These are phyloP conservation scores for Tieghemiomyces parasiticus DNA, from an alignment of 192 early-diverging fungal species.

Conservation along the genomic window DNA sequence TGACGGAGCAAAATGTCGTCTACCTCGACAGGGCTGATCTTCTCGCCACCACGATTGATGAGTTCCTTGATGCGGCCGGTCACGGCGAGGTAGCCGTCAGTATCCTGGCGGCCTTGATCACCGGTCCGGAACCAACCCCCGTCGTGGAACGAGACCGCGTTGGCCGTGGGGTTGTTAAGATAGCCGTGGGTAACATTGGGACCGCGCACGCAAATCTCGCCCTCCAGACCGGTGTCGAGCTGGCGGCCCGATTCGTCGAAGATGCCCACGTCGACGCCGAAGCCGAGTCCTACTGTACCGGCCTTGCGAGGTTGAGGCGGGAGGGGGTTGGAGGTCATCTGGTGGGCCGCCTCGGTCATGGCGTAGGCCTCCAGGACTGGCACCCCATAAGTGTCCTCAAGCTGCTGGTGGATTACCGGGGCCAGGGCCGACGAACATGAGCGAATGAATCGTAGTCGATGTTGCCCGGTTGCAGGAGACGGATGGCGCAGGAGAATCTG, in stretches of 20 bases:
- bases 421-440: conserved; percentile 65
- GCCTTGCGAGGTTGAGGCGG: conserved; percentile 52
- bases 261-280: conserved; percentile 59
- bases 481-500: conserved; percentile 55
- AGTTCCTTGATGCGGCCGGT: conserved; percentile 82
- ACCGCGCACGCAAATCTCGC: conserved; percentile 78
- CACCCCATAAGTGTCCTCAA: conserved; percentile 46
- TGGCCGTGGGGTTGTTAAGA: conserved; percentile 53
- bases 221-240: conserved; percentile 20
- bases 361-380: conserved; percentile 75
- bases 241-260: conserved; percentile 36
- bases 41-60: conserved; percentile 84
- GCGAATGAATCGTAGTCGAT: conserved; percentile 54
- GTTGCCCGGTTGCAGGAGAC: conserved; percentile 15
- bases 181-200: conserved; percentile 67
- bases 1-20: conserved; percentile 54
- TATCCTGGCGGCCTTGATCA: conserved; percentile 66
- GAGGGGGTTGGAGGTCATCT: conserved; percentile 70
- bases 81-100: conserved; percentile 58
- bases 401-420: conserved; percentile 42
- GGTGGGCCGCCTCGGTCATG: conserved; percentile 82
- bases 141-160: conserved; percentile 32
- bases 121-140: conserved; percentile 64
- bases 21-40: conserved; percentile 78
- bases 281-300: conserved; percentile 61